Evolutionary conservation across 169 alveolate genomes (phyloP), one percentile per base, ranked within the genome.

Genomic region (Plasmodium adleri): DNA sequence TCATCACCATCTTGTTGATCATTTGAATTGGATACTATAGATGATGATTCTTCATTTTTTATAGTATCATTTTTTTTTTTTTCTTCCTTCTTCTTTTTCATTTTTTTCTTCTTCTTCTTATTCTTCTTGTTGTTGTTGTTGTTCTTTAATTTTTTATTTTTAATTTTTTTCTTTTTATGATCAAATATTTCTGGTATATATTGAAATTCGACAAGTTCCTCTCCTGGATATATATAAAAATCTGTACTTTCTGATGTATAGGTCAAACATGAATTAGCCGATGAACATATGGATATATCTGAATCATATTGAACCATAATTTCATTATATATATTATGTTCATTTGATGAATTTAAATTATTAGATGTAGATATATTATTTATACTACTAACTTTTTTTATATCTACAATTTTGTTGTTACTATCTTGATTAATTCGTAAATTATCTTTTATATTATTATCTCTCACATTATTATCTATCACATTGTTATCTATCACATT

Each of bases 161-260:
- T 71, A 24, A 59, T 67, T 20, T 66, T 63, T 50, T 71, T 72
- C 63, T 71, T 86, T 66, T 86, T 86, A 72, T 86, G 92, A 47
- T 86, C 92, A 86, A 49, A 72, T 71, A 86, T 72, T 59, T 86
- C 63, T 47, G 4, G 60, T 4, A 63, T 32, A 52, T 72, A 72
- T 1, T 59, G 63, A 59, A 75, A 67, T 86, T 86, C 92, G 62
- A 60, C 49, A n/a, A 68, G 26, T 32, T 86, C 85, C 56, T 86
- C 92, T 8, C 20, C 74, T 58, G 59, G 62, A n/a, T 60, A 26
- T 58, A 86, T 47, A 56, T 86, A 86, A 54, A 45, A 86, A 49
- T 73, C 83, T 22, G 92, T 54, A n/a, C 83, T 71, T 22, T 86
- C 92, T 12, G 88, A 72, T 12, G 92, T 86, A 56, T 59, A 86